Conservation (phyloP, 306 rosid genomes). For the Gleditsia sinensis region DNA sequence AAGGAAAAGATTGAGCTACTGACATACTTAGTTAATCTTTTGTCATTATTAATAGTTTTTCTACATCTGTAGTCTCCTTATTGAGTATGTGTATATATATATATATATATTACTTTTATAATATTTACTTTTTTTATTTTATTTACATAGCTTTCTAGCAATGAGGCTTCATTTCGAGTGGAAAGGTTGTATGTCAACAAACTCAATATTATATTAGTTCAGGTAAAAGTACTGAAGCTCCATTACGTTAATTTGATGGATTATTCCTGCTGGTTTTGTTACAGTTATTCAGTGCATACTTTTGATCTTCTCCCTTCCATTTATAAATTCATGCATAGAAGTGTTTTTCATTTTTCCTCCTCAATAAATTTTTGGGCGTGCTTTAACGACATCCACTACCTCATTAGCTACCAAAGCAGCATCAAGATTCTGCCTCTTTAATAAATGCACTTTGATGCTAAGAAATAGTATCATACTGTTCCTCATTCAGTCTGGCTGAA, state of each 20-base stretch:
- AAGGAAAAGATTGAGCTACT: not conserved
- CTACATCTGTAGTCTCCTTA: slow-evolving; percentile 16
- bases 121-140: not conserved
- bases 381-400: no score
- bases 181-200: slow-evolving; percentile 98
- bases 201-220: slow-evolving; percentile 94
- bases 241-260: not conserved
- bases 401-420: not conserved
- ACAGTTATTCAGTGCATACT: not conserved
- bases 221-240: slow-evolving; percentile 51
- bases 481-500: not conserved
- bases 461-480: not conserved
- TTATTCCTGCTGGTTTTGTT: not conserved
- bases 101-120: no score
- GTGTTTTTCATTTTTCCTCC: not conserved
- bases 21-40: not conserved
- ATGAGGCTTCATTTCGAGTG: slow-evolving; percentile 79
- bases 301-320: not conserved
- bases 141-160: slow-evolving; percentile 74
- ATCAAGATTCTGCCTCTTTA: not conserved
- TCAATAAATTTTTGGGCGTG: not conserved
- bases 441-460: not conserved
- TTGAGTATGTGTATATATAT: no score
- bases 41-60: slow-evolving; percentile 1
- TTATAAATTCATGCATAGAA: not conserved